A percentile compares a stretch with the other conserved stretches of the same genome.
phyloP scores from a whole-genome alignment of 495 filamentous ascomycete species.

The Pyronema omphalodes region DNA sequence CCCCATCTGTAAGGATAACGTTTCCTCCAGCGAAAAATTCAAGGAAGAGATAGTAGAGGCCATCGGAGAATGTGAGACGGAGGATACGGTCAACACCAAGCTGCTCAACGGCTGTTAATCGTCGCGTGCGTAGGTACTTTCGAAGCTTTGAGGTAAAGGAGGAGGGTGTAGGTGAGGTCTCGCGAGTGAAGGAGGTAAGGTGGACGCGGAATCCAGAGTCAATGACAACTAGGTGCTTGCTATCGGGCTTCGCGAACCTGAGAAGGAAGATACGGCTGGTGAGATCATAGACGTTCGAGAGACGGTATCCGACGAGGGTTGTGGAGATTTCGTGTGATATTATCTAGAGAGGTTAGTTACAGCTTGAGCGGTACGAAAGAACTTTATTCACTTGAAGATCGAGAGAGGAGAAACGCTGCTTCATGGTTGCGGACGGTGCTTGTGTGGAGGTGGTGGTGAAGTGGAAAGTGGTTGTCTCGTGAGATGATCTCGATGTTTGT shows the following conservation, averaged over 20 bases:
- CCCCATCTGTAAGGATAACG: slow-evolving; percentile 70
- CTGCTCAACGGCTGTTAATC: slow-evolving; percentile 64
- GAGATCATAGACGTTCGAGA: slow-evolving; percentile 89
- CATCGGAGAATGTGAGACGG: slow-evolving; percentile 82
- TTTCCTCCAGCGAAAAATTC: slow-evolving; percentile 97
- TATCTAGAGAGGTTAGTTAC: slow-evolving; percentile 37
- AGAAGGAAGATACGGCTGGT: slow-evolving; percentile 88
- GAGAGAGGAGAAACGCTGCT: slow-evolving; percentile 88
- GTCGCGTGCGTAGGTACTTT: slow-evolving; percentile 69
- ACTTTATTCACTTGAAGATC: slow-evolving; percentile 52
- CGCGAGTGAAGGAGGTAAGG: slow-evolving; percentile 70
- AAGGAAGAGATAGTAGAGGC: slow-evolving; percentile 65
- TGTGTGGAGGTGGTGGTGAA: background rate
- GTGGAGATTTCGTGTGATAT: slow-evolving; percentile 79
- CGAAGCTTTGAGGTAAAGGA: slow-evolving; percentile 65
- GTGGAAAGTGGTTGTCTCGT: background rate
- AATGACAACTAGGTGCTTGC: slow-evolving; percentile 70
- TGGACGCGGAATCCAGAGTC: slow-evolving; percentile 95
- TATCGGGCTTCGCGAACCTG: slow-evolving; percentile 72
- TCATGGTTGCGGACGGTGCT: slow-evolving; percentile 38
- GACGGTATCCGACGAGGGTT: slow-evolving; percentile 53
- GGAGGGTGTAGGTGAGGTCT: slow-evolving; percentile 65
- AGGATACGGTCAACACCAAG: slow-evolving; percentile 88
- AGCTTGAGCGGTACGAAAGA: background rate
- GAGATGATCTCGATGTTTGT: background rate